phyloP scores from a whole-genome alignment of 345 rosid species.

The Lepidium didymum region DNA sequence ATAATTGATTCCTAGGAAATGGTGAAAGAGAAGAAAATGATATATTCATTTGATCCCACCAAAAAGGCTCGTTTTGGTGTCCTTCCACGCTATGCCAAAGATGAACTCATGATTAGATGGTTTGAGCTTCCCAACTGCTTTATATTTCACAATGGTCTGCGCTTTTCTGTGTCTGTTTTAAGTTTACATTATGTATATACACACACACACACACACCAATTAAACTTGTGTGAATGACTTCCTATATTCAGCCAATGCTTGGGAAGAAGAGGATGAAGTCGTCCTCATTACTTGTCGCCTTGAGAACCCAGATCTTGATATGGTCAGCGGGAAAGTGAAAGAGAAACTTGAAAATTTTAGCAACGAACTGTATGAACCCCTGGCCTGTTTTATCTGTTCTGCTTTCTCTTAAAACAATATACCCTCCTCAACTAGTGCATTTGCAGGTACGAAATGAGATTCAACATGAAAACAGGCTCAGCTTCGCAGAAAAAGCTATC shows the following conservation, averaged over 20 bases:
- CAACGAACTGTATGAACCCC: slow-evolving; percentile 61
- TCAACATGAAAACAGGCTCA: slow-evolving; percentile 76
- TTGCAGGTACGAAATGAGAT: slow-evolving; percentile 86
- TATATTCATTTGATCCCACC: slow-evolving; percentile 71
- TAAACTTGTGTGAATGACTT: slow-evolving; percentile 20
- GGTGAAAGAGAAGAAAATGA: slow-evolving; percentile 75
- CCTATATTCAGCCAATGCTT: slow-evolving; percentile 67
- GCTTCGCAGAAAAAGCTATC: slow-evolving; percentile 83
- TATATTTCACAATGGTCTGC: slow-evolving; percentile 85
- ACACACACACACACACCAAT: background rate
- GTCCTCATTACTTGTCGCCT: slow-evolving; percentile 80
- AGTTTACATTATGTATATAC: background rate
- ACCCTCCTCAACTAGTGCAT: slow-evolving; percentile 20
- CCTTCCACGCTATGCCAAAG: slow-evolving; percentile 86
- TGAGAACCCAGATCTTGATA: slow-evolving; percentile 69
- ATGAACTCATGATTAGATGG: slow-evolving; percentile 80
- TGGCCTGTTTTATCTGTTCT: slow-evolving; percentile 3
- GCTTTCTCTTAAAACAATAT: background rate
- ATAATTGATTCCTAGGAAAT: slow-evolving; percentile 56
- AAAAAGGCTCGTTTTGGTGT: slow-evolving; percentile 86
- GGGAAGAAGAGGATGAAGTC: slow-evolving; percentile 98
- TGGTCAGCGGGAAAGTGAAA: slow-evolving; percentile 69
- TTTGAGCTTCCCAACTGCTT: slow-evolving; percentile 98
- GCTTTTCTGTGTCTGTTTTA: background rate
- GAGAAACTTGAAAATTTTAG: slow-evolving; percentile 56